Base-by-base conservation (phyloP, 225 moss, liverwort and hornwort species). In the Rhytidiadelphus loreus region DNA sequence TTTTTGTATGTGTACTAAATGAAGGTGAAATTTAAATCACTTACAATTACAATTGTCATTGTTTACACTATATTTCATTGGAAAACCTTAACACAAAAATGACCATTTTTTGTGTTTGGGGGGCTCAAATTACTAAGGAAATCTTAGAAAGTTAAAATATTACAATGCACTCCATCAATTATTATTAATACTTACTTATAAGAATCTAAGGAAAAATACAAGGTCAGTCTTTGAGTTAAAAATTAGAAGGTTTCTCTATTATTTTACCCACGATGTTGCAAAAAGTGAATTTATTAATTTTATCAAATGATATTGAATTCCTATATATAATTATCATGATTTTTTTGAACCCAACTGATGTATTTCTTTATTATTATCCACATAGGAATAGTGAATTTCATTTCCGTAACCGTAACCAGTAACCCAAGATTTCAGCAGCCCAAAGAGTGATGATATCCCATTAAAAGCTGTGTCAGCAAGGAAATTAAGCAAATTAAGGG, bases 71-170 rank as follows among this genome's bases (percentile, higher is more conserved):
- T 46, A 30, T 74, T 32, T 4, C 12, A 12, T 32, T 20, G 11
- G 32, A 32, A 74, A 29, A 46, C 0, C 19, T 74, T 12, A 28
- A 48, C 19, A 30, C 7, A 18, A 30, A 73, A 30, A 30, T 73
- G 11, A 73, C 4, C 11, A 48, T 48, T 46, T 48, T 12, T 0
- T 19, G 12, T 2, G 2, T 12, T 19, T 48, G 1, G 0, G 0
- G 1, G 5, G 3, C 7, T 20, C 48, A 32, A 20, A 50, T 12
- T 75, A 0, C 32, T n/a, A 33, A 12, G 32, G 1, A 8, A 48
- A 50, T 46, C 50, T 72, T 12, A 1, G 2, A 20, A 13, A 7
- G 7, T 20, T 8, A 3, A 48, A 76, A 13, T 13, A 13, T 13
- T 76, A 50, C 33, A 52, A 52, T 13, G 3, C 13, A 52, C 3